Evolutionary conservation across 129 eudicot genomes (phyloP).

Genomic region (Dittrichia graveolens): DNA sequence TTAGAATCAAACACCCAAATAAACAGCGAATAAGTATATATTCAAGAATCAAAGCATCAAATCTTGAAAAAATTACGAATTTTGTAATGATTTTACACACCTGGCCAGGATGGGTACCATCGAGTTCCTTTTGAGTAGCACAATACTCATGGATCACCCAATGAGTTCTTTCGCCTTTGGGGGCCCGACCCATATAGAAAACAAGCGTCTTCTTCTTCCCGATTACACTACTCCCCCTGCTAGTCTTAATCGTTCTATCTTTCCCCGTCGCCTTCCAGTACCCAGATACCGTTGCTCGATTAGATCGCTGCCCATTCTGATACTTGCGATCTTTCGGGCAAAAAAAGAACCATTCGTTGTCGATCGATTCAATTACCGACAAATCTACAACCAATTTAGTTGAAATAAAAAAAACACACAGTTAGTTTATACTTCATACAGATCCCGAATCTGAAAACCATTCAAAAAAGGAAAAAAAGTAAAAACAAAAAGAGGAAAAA

Average conservation of each 20-base stretch:
- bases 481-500: slow-evolving; percentile 6
- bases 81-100: slow-evolving; percentile 25
- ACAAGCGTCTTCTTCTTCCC: slow-evolving; percentile 88
- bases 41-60: neutral
- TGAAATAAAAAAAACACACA: neutral
- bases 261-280: slow-evolving; percentile 95
- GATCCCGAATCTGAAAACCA: neutral
- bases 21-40: neutral
- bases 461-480: neutral
- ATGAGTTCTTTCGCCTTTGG: slow-evolving; percentile 71
- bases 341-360: slow-evolving; percentile 86
- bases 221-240: slow-evolving; percentile 52
- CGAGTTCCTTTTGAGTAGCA: slow-evolving; percentile 67
- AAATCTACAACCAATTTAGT: slow-evolving; percentile 45
- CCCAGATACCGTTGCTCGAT: slow-evolving; percentile 72
- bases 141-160: slow-evolving; percentile 92
- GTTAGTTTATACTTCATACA: neutral
- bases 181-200: slow-evolving; percentile 80
- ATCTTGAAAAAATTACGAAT: neutral
- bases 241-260: slow-evolving; percentile 59
- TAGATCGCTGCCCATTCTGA: slow-evolving; percentile 73
- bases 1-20: too few species aligned
- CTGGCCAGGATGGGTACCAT: slow-evolving; percentile 92
- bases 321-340: slow-evolving; percentile 89
- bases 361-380: slow-evolving; percentile 61